Evolutionary conservation across 192 early-diverging fungal genomes (phyloP), one percentile per base, ranked within the genome.

Genomic region (Coemansia nantahalensis): DNA sequence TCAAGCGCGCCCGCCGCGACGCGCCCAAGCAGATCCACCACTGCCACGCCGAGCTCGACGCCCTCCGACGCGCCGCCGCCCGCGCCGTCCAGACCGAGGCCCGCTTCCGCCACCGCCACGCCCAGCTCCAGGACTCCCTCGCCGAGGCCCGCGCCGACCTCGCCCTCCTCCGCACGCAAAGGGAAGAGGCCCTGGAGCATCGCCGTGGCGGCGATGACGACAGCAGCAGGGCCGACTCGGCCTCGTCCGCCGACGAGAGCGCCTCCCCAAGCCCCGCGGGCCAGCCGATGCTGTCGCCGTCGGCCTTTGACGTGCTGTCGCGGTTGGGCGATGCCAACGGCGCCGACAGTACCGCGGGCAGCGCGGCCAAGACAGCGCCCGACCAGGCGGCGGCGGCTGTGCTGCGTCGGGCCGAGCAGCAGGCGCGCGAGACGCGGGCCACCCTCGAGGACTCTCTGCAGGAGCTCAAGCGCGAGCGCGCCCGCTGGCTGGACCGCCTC

Each of bases 11-110:
- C 12, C 54, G 55, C 32, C 43, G 56, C n/a, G 68, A 63, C 3
- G 16, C 49, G 19, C 60, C 56, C 7, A 45, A 46, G 24, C 48
- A 47, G 34, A 28, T 56, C 10, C 53, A 51, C 17, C 54, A 68
- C 12, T 60, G 59, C 34, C 53, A 50, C 41, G 42, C 40, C 19
- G 58, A 68, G 49, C 52, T 60, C n/a, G 65, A 68, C 1, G 12
- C 58, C 8, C 41, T 68, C 37, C 26, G 37, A 7, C 34, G 40
- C 14, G 40, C 48, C 12, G 18, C 53, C 4, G 58, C 41, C 11
- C 40, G 44, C 13, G 49, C 56, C 9, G 9, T 39, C 1, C 34
- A 45, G 4, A 42, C 47, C 6, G 52, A 51, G 3, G 39, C 41
- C 10, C 47, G 59, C 21, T 45, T 48, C 12, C 24, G 36, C 26